phyloP scores from a whole-genome alignment of 139 green algal species.

The Tetratostichococcus sp. region DNA sequence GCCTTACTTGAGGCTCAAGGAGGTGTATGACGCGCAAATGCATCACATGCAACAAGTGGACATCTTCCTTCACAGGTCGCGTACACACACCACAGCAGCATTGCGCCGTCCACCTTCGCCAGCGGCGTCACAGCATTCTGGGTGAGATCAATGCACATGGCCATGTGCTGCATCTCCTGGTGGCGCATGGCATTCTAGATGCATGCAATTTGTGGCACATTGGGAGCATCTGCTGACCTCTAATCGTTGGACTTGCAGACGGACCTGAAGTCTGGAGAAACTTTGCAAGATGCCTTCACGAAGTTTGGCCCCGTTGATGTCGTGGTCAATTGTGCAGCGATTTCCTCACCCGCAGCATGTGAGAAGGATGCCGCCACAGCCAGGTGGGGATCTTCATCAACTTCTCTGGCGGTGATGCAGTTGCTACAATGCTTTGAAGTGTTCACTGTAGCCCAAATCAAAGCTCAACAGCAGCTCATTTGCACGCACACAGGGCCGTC shows the following conservation, averaged over 20 bases:
- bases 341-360: conserved; percentile 51
- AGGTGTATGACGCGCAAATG: too few relatives aligned
- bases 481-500: conserved; percentile 12
- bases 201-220: too few relatives aligned
- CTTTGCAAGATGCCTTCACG: conserved; percentile 42
- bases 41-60: background rate
- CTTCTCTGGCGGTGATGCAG: too few relatives aligned
- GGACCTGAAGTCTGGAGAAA: conserved; percentile 40
- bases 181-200: background rate
- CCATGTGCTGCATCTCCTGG: background rate
- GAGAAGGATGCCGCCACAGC: conserved; percentile 48
- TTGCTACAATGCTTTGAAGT: conserved; percentile 1
- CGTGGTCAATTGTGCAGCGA: conserved; percentile 68
- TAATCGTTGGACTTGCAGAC: conserved; percentile 33
- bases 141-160: background rate
- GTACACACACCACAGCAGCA: conserved; percentile 27
- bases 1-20: too few relatives aligned
- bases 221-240: too few relatives aligned
- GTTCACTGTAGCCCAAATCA: too few relatives aligned
- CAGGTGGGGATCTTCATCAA: too few relatives aligned
- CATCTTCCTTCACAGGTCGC: conserved; percentile 21
- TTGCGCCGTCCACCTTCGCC: conserved; percentile 4
- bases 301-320: conserved; percentile 23
- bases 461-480: too few relatives aligned
- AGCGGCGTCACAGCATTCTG: conserved; percentile 11